Evolutionary conservation across 2,329 filamentous ascomycete genomes (phyloP).

Genomic region (Zymoseptoria pseudotritici): DNA sequence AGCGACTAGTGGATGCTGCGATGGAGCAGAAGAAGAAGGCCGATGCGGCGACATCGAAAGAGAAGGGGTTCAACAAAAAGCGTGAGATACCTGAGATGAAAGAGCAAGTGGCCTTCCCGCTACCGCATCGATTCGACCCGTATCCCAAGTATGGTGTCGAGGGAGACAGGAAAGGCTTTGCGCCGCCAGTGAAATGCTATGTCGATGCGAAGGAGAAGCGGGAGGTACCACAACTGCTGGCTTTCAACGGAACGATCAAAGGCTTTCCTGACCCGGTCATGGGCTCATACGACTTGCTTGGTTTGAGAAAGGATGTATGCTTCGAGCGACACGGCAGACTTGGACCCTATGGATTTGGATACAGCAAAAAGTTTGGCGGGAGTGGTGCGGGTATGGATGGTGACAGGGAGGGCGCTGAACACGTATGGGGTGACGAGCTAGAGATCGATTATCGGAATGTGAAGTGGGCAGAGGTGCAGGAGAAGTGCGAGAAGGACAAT

Average conservation of each 20-base stretch:
- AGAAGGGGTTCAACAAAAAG: slow-evolving; percentile 27
- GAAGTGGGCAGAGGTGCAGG: slow-evolving; percentile 72
- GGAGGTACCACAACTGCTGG: slow-evolving; percentile 61
- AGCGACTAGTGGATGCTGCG: slow-evolving; percentile 31
- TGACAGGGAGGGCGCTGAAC: slow-evolving; percentile 70
- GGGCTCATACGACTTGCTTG: slow-evolving; percentile 78
- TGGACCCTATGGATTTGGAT: slow-evolving; percentile 84
- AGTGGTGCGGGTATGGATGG: slow-evolving; percentile 79
- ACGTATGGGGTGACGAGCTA: slow-evolving; percentile 63
- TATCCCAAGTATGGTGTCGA: slow-evolving; percentile 58
- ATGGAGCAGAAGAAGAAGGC: slow-evolving; percentile 30
- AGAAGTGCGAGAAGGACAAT: slow-evolving; percentile 66
- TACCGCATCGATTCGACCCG: slow-evolving; percentile 50
- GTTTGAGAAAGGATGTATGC: slow-evolving; percentile 76
- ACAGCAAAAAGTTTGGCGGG: slow-evolving; percentile 69
- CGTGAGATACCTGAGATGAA: slow-evolving; percentile 9
- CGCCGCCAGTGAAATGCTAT: slow-evolving; percentile 66
- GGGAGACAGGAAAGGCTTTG: slow-evolving; percentile 37
- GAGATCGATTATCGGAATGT: slow-evolving; percentile 71
- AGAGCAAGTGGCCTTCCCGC: slow-evolving; percentile 10
- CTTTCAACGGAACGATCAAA: slow-evolving; percentile 68
- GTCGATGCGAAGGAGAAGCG: slow-evolving; percentile 61
- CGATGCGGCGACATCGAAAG: slow-evolving; percentile 31
- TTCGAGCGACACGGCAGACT: slow-evolving; percentile 87
- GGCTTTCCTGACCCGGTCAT: slow-evolving; percentile 80